Evolutionary conservation across 2,329 filamentous ascomycete genomes (phyloP).

Genomic region (Xenoacremonium recifei): DNA sequence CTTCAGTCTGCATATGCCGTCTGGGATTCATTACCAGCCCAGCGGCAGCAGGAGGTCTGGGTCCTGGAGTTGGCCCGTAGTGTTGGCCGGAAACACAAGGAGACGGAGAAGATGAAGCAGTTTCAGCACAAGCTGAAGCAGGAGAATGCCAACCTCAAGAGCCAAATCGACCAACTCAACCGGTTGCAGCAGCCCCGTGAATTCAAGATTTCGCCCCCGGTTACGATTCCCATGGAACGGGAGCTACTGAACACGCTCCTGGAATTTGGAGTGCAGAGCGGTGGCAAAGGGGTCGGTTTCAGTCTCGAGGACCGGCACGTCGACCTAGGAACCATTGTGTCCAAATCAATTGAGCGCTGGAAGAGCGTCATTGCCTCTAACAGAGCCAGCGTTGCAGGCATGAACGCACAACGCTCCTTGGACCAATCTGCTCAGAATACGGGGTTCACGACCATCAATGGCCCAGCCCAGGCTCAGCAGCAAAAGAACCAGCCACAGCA

Average conservation of each 20-base stretch:
- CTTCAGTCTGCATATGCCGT: slow-evolving; percentile 73
- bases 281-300: slow-evolving; percentile 41
- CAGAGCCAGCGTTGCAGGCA: slow-evolving; percentile 41
- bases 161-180: slow-evolving; percentile 59
- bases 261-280: slow-evolving; percentile 43
- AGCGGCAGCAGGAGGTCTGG: slow-evolving; percentile 60
- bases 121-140: slow-evolving; percentile 52
- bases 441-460: slow-evolving; percentile 18
- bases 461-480: slow-evolving; percentile 10
- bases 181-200: slow-evolving; percentile 59
- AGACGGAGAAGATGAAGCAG: slow-evolving; percentile 50
- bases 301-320: slow-evolving; percentile 49
- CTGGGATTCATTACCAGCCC: slow-evolving; percentile 65
- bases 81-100: slow-evolving; percentile 56
- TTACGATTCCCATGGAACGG: slow-evolving; percentile 51
- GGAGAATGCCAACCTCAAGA: slow-evolving; percentile 55
- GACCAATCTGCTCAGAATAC: slow-evolving; percentile 32
- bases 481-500: neutral
- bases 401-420: slow-evolving; percentile 50
- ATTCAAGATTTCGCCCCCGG: slow-evolving; percentile 52
- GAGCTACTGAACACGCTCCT: slow-evolving; percentile 46
- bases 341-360: slow-evolving; percentile 60
- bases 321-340: slow-evolving; percentile 51
- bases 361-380: slow-evolving; percentile 58
- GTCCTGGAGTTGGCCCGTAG: slow-evolving; percentile 59